Base-by-base conservation (phyloP, 805 yeast genomes). In the Helenozyma rhizophorensis region DNA sequence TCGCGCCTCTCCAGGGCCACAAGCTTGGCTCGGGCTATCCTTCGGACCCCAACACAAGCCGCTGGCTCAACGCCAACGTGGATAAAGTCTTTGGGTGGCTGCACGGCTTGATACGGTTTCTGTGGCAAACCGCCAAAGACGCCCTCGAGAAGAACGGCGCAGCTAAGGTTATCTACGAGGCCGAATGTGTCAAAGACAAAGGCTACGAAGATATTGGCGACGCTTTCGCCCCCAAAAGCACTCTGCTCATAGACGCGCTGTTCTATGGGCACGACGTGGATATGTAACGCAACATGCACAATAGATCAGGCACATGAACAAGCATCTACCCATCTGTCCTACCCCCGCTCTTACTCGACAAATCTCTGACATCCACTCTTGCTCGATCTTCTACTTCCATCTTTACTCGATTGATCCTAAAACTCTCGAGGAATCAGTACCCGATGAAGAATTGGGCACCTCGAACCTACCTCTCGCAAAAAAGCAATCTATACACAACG, bases 121-220 rank as follows among this genome's bases (percentile, higher is more conserved):
- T 95, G 23, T 93, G 99, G 99, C 93, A 86, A 48, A 93, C 98
- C 0, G 78, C 96, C 1, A 78, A 76, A 44, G 94, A 86, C 40
- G 67, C 84, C 23, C 57, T 90, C 24, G 68, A 67, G 9, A 73
- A 68, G 25, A 63, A 69, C 27, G 71, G 70, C 0, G 78, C 76
- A 4, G 60, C 70, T 1, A 64, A 65, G 1, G 75, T 87, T 33
- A 70, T 72, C 13, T 87, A 90, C 79, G 77, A 72, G 33, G 78
- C 71, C 17, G 73, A 70, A 30, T 53, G 65, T 16, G 50, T 52
- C 11, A 49, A 44, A 15, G 65, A 62, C 15, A 47, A 48, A 23
- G 60, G 58, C 6, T 60, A 58, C 36, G 36, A 43, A 23, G 60
- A 59, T 29, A 48, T 59, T 9, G 48, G 54, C 3, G 41, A 30